Conservation (phyloP, 495 filamentous ascomycete genomes). For the Xylaria intraflava region DNA sequence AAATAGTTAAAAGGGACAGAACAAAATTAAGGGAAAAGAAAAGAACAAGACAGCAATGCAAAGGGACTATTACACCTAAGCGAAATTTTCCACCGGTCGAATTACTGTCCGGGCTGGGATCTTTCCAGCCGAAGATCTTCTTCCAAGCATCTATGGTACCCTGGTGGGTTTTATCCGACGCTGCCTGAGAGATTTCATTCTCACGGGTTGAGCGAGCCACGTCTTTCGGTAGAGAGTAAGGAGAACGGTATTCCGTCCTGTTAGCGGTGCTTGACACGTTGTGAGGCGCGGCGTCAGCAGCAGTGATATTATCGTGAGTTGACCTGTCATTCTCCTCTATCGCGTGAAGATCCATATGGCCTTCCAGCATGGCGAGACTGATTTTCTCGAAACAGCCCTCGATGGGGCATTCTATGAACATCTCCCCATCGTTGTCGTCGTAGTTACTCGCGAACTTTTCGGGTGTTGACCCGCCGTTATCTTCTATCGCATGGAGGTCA, state of each 20-base stretch:
- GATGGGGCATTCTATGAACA: conserved; percentile 61
- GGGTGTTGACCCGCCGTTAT: background rate
- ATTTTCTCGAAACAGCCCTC: conserved; percentile 68
- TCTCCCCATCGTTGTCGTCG: conserved; percentile 32
- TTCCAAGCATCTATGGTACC: conserved; percentile 6
- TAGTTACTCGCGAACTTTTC: background rate
- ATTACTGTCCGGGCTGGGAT: background rate
- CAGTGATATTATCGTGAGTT: conserved; percentile 6
- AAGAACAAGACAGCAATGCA: background rate
- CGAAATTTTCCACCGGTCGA: conserved; percentile 21
- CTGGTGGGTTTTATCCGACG: background rate
- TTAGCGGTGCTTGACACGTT: background rate
- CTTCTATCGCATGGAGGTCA: background rate
- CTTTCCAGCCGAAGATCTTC: conserved; percentile 2
- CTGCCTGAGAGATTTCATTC: background rate
- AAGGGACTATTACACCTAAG: background rate
- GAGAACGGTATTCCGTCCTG: conserved; percentile 9
- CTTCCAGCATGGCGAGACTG: conserved; percentile 53
- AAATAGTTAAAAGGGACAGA: too few relatives aligned
- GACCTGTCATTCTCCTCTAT: conserved; percentile 46
- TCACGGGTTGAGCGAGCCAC: background rate
- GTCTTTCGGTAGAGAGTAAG: conserved; percentile 15
- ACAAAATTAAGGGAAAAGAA: background rate
- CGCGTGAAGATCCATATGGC: conserved; percentile 68
- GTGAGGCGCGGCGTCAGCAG: background rate